These are phyloP conservation scores for Ceratocystis cacaofunesta DNA, from an alignment of 2,329 filamentous ascomycete species.

Conservation along the genomic window DNA sequence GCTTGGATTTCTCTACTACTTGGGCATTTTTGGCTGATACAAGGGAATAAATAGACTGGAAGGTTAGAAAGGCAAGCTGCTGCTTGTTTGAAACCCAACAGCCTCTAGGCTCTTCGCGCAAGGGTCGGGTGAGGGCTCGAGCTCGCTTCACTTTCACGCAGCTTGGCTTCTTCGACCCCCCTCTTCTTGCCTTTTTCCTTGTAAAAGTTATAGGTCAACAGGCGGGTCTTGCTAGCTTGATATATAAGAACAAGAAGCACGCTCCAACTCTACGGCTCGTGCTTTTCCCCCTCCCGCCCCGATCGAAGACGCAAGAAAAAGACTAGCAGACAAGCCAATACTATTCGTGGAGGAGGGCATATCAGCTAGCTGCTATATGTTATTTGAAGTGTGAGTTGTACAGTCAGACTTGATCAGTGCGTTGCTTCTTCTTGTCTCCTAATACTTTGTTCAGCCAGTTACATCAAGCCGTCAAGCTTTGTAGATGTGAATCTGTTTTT, in stretches of 20 bases:
- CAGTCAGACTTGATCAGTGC: slow-evolving; percentile 1
- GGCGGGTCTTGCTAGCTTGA: not conserved
- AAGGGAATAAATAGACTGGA: slow-evolving; percentile 1
- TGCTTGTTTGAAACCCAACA: slow-evolving; percentile 2
- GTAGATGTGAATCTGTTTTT: slow-evolving; percentile 5
- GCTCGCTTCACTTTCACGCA: not conserved
- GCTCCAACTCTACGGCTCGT: not conserved
- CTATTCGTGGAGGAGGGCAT: slow-evolving; percentile 1
- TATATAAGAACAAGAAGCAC: slow-evolving; percentile 6
- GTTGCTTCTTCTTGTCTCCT: not conserved
- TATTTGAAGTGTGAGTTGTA: slow-evolving; percentile 3
- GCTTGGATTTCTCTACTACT: not conserved
- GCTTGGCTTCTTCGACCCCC: not conserved
- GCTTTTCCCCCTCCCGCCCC: not conserved
- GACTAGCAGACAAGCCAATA: slow-evolving; percentile 3
- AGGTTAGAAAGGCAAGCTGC: not conserved
- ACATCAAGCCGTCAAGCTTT: not conserved
- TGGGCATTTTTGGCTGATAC: not conserved
- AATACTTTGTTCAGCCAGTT: not conserved
- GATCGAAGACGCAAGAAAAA: not conserved
- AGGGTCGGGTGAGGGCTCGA: slow-evolving; percentile 4
- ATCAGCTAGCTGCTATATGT: slow-evolving; percentile 3
- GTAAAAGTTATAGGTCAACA: not conserved
- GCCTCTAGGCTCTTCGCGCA: not conserved
- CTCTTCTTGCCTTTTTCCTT: not conserved